Evolutionary conservation across 805 yeast genomes (phyloP).

Genomic region (Nakazawaea wyomingensis): DNA sequence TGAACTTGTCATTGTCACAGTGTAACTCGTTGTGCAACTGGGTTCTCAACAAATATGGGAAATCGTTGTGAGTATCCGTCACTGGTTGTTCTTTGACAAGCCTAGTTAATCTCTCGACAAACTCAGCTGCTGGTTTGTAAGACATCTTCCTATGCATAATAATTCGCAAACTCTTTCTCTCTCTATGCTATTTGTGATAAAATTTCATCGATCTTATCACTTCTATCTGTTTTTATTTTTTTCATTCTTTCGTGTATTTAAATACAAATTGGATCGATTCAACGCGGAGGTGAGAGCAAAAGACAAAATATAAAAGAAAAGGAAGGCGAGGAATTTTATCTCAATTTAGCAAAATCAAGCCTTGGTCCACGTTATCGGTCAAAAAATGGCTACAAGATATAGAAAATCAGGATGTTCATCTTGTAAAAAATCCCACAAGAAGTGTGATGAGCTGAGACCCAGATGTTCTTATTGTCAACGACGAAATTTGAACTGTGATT

Average conservation of each 20-base stretch:
- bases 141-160: neutral
- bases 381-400: conserved; percentile 2
- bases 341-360: neutral
- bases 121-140: neutral
- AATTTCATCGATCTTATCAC: no score
- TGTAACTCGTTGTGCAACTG: conserved; percentile 41
- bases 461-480: conserved; percentile 7
- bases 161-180: neutral
- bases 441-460: conserved; percentile 13
- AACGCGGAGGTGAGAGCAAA: neutral
- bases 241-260: no score
- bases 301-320: neutral
- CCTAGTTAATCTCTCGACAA: conserved; percentile 7
- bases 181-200: neutral
- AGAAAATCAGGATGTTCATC: conserved; percentile 11
- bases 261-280: no score
- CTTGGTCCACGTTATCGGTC: no score
- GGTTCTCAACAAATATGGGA: conserved; percentile 44
- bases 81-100: conserved; percentile 27
- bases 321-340: conserved; percentile 9
- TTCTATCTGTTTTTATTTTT: no score
- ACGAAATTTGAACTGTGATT: conserved; percentile 7
- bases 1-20: conserved; percentile 26
- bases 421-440: conserved; percentile 9
- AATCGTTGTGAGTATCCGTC: conserved; percentile 45